These are phyloP conservation scores for Eucalyptus tenuipes DNA, from an alignment of 345 rosid species.

Conservation along the genomic window DNA sequence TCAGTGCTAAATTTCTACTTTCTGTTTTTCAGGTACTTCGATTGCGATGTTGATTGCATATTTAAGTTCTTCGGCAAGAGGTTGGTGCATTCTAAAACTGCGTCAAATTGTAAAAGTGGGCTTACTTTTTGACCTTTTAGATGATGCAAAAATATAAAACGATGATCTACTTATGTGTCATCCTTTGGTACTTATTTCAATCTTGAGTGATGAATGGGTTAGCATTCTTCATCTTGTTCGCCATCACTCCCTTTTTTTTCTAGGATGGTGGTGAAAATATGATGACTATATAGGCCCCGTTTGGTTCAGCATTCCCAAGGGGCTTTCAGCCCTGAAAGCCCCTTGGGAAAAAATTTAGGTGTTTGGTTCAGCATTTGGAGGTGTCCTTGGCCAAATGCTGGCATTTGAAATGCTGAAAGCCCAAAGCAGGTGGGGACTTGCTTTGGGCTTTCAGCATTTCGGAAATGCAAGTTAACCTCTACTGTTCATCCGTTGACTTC, in stretches of 20 bases:
- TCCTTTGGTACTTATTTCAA: background rate
- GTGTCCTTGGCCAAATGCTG: too few species aligned
- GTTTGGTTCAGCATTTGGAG: too few species aligned
- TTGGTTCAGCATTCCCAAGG: too few species aligned
- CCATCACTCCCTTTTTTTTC: background rate
- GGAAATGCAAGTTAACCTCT: too few species aligned
- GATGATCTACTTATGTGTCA: background rate
- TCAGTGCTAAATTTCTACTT: background rate
- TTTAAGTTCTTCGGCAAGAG: constrained; percentile 76
- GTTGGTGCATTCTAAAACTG: constrained; percentile 4
- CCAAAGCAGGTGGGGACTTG: too few species aligned
- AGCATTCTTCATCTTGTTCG: background rate
- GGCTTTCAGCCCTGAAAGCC: too few species aligned
- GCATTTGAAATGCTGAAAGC: too few species aligned
- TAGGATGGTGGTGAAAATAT: background rate
- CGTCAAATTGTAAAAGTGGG: background rate
- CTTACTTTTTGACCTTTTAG: background rate
- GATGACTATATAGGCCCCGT: background rate
- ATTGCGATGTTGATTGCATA: constrained; percentile 81
- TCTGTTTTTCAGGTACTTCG: constrained; percentile 54
- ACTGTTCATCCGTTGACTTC: too few species aligned
- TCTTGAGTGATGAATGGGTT: background rate
- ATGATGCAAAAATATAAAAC: background rate
- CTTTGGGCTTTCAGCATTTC: too few species aligned
- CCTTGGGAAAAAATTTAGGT: too few species aligned